Evolutionary conservation across 1,139 yeast genomes (phyloP).

Genomic region (Protomyces lactucae-debilis): DNA sequence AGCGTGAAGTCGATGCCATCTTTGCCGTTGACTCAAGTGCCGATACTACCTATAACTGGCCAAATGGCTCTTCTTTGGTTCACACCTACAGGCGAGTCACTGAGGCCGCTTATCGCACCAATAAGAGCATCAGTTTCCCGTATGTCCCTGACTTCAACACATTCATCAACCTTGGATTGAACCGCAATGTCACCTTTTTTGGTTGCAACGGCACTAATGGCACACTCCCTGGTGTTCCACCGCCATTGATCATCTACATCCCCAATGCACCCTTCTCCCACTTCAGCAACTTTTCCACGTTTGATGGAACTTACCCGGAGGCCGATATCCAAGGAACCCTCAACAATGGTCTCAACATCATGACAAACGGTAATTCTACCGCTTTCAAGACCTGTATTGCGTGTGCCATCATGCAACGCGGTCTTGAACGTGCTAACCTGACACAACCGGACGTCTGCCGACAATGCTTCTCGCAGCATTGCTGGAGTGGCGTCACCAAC

Average conservation of each 20-base stretch:
- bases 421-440: conserved; percentile 64
- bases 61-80: conserved; percentile 65
- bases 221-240: conserved; percentile 39
- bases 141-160: conserved; percentile 74
- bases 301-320: conserved; percentile 57
- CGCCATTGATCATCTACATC: conserved; percentile 68
- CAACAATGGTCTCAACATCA: conserved; percentile 61
- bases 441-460: conserved; percentile 67
- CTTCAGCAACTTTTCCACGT: conserved; percentile 67
- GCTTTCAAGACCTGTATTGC: conserved; percentile 79
- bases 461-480: conserved; percentile 64
- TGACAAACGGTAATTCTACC: conserved; percentile 68
- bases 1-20: conserved; percentile 68
- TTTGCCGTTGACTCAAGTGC: conserved; percentile 85
- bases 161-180: conserved; percentile 47
- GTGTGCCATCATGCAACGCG: conserved; percentile 82
- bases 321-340: conserved; percentile 53
- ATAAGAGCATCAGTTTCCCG: conserved; percentile 66
- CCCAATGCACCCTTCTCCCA: conserved; percentile 71
- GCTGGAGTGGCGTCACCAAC: conserved; percentile 62
- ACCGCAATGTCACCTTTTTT: conserved; percentile 70
- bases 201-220: conserved; percentile 70
- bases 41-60: conserved; percentile 65
- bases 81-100: conserved; percentile 51
- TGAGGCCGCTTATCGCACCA: conserved; percentile 54